A percentile compares a stretch with the other conserved stretches of the same genome.
Evolutionary conservation across 495 filamentous ascomycete genomes (phyloP).

Genomic region (Neurospora sp.): DNA sequence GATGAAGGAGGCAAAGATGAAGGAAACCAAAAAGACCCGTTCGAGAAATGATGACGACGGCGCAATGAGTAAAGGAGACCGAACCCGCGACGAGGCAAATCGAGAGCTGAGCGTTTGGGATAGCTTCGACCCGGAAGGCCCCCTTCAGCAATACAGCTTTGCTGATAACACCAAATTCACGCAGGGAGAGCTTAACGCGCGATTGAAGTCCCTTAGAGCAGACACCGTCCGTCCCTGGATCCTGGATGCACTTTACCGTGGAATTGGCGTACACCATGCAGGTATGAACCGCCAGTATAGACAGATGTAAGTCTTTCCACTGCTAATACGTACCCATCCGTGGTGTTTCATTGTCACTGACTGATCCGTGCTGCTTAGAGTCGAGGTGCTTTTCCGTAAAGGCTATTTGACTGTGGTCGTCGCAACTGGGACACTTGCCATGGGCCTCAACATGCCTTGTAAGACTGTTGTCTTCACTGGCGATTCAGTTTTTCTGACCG

Average conservation of each 20-base stretch:
- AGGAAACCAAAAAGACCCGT: slow-evolving; percentile 29
- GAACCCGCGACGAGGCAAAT: slow-evolving; percentile 12
- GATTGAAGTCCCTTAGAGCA: slow-evolving; percentile 32
- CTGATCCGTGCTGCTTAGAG: slow-evolving; percentile 26
- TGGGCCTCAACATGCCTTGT: slow-evolving; percentile 82
- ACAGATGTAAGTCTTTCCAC: slow-evolving; percentile 28
- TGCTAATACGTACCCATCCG: not conserved
- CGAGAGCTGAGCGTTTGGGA: slow-evolving; percentile 45
- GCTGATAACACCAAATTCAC: slow-evolving; percentile 47
- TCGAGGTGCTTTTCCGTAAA: slow-evolving; percentile 65
- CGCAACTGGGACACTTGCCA: slow-evolving; percentile 63
- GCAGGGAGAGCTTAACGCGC: slow-evolving; percentile 41
- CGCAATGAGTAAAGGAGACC: slow-evolving; percentile 26
- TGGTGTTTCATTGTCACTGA: not conserved
- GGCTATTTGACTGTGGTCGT: slow-evolving; percentile 64
- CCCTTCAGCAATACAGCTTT: slow-evolving; percentile 53
- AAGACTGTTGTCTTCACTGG: slow-evolving; percentile 70
- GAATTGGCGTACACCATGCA: slow-evolving; percentile 67
- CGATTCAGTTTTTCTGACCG: slow-evolving; percentile 60
- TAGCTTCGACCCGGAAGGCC: slow-evolving; percentile 54
- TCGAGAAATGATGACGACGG: slow-evolving; percentile 1
- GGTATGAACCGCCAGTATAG: slow-evolving; percentile 71
- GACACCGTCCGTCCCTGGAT: slow-evolving; percentile 38
- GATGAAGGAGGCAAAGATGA: slow-evolving; percentile 21
- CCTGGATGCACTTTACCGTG: slow-evolving; percentile 47